phyloP scores from a whole-genome alignment of 2,329 filamentous ascomycete species.

The Phyllosticta capitalensis region DNA sequence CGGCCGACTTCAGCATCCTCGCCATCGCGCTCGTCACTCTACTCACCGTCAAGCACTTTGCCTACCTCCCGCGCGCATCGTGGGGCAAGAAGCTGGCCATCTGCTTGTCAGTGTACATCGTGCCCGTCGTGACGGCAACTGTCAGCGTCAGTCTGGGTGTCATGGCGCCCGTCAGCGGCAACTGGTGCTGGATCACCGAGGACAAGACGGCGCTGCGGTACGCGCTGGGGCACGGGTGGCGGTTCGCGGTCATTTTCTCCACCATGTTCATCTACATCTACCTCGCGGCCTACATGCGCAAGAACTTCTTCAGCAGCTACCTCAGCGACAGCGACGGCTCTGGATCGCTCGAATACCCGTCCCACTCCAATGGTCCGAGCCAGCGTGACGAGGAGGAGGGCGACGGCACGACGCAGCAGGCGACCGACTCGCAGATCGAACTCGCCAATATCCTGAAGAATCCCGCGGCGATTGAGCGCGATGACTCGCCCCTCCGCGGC shows the following conservation, averaged over 20 bases:
- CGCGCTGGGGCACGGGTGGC: constrained; percentile 37
- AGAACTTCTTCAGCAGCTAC: neutral
- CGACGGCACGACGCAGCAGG: neutral
- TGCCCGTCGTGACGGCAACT: constrained; percentile 27
- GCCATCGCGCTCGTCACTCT: constrained; percentile 37
- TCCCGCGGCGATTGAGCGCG: neutral
- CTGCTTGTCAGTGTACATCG: constrained; percentile 33
- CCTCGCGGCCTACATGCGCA: constrained; percentile 29
- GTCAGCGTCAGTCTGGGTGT: neutral
- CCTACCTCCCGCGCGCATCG: constrained; percentile 24
- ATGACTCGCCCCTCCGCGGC: neutral
- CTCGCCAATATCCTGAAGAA: constrained; percentile 8
- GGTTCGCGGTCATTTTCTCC: constrained; percentile 33
- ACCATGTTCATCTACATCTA: constrained; percentile 36
- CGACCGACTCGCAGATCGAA: neutral
- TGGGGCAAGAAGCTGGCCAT: constrained; percentile 23
- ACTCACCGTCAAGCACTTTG: constrained; percentile 30
- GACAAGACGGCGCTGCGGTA: constrained; percentile 32
- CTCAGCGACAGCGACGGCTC: no score
- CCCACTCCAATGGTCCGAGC: neutral
- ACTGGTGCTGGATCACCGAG: constrained; percentile 41
- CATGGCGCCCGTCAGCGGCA: constrained; percentile 34
- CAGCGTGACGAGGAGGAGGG: neutral
- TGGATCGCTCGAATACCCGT: neutral
- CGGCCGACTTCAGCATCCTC: constrained; percentile 33